These are phyloP conservation scores for Diaporthe batatas DNA, from an alignment of 2,329 filamentous ascomycete genomes.

Conservation along the genomic window DNA sequence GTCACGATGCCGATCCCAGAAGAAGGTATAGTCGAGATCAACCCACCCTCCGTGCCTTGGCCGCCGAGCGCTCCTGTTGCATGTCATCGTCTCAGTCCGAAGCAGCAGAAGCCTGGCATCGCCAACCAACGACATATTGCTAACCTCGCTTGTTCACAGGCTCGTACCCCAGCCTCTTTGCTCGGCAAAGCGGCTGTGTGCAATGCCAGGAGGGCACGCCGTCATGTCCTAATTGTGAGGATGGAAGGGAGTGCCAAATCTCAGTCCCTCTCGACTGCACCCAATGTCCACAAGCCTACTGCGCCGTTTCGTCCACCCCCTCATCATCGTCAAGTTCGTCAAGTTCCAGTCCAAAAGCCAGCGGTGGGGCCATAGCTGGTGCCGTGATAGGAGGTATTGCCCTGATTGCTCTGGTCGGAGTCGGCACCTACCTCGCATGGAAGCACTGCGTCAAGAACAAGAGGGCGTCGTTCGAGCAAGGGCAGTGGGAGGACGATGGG, in stretches of 20 bases:
- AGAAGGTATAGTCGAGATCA: constrained; percentile 32
- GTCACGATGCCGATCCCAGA: constrained; percentile 38
- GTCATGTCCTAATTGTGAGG: constrained; percentile 61
- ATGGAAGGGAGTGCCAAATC: constrained; percentile 59
- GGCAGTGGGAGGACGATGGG: constrained; percentile 69
- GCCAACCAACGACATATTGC: neutral
- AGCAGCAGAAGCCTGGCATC: neutral
- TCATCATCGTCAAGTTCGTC: constrained; percentile 43
- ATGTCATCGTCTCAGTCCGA: neutral
- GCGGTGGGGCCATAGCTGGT: constrained; percentile 88
- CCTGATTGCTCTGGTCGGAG: constrained; percentile 77
- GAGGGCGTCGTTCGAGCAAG: constrained; percentile 70
- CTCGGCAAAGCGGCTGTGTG: constrained; percentile 59
- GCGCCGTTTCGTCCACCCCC: constrained; percentile 50
- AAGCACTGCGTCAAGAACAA: constrained; percentile 87
- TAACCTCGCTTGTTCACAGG: constrained; percentile 36
- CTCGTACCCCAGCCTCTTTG: constrained; percentile 52
- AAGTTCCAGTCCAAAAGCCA: constrained; percentile 64
- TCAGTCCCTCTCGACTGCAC: constrained; percentile 60
- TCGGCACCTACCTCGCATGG: constrained; percentile 86
- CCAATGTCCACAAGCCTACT: constrained; percentile 63
- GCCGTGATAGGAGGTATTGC: constrained; percentile 88
- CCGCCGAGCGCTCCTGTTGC: neutral
- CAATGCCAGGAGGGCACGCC: constrained; percentile 58
- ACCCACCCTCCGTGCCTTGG: neutral